Conservation (phyloP, 768 basidiomycete genomes). For the Hygrophorus russula region DNA sequence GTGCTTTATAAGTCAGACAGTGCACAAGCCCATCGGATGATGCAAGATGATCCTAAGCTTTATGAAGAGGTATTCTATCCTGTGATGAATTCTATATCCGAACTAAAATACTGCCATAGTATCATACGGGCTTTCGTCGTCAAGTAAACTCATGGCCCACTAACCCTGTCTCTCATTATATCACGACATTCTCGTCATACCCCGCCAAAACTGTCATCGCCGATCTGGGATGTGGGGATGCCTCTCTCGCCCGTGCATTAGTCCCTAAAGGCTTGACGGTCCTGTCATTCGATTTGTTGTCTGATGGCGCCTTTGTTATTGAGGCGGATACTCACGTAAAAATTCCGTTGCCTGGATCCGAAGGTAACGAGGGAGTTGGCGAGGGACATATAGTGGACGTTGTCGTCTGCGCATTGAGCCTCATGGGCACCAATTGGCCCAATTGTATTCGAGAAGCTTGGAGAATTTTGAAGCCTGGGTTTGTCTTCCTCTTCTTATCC, state of each 20-base stretch:
- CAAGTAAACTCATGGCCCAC: conserved; percentile 92
- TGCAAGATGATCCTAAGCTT: conserved; percentile 70
- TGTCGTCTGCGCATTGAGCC: conserved; percentile 85
- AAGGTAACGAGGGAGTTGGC: conserved; percentile 26
- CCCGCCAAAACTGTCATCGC: conserved; percentile 65
- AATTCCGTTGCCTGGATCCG: conserved; percentile 80
- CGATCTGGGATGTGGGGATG: conserved; percentile 95
- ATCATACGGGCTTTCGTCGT: conserved; percentile 84
- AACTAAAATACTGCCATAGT: conserved; percentile 35
- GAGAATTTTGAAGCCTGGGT: conserved; percentile 80
- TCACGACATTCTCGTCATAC: conserved; percentile 50
- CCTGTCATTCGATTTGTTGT: conserved; percentile 73
- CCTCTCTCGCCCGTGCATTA: conserved; percentile 69
- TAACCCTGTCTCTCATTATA: conserved; percentile 84
- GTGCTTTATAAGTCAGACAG: conserved; percentile 83
- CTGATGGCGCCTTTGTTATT: conserved; percentile 63
- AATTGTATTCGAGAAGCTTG: conserved; percentile 80
- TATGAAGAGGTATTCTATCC: conserved; percentile 61
- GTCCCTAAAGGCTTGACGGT: conserved; percentile 57
- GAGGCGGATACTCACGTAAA: conserved; percentile 82
- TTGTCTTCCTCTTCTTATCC: conserved; percentile 4
- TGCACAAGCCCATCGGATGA: conserved; percentile 61
- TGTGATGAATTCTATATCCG: conserved; percentile 2
- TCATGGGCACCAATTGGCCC: conserved; percentile 99
- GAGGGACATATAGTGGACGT: conserved; percentile 80